Base-by-base conservation (phyloP, 2,329 filamentous ascomycete species). In the Zalaria sp. region DNA sequence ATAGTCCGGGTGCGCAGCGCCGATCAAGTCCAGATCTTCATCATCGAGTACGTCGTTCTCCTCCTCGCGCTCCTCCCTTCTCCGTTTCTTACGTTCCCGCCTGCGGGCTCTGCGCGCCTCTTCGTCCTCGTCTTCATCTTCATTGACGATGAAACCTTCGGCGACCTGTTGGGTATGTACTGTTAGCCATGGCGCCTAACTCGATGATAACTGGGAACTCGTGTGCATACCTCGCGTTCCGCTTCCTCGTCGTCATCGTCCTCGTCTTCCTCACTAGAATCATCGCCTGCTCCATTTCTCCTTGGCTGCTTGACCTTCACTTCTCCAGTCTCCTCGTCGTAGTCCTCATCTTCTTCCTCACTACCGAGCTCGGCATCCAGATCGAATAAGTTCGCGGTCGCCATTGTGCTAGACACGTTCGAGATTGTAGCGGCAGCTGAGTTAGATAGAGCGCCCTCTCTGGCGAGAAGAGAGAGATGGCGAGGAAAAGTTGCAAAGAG, bases 141-240 rank as follows among this genome's bases (percentile, higher is more conserved):
- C 88, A 55, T 93, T 86, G 48, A 93, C 86, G 50, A 98, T 95
- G 65, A 96, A 98, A 26, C 88, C 89, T 67, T 93, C 87, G 40
- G 83, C 83, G 49, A 93, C 75, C 87, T 94, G 43, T 37, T 4
- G 29, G 2, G n/a, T n/a, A 41, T 28, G 26, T 32, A 5, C 28
- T 26, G 37, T 51, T 36, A 46, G 41, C 25, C 34, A 4, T 25
- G 8, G 18, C 9, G 4, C 27, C 7, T 8, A 31, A 11, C 5
- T 3, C 25, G 25, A 37, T 43, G 39, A 42, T 7, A 32, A 5
- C 9, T 29, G 35, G n/a, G 38, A 27, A 26, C 6, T 11, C 27
- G 27, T 29, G 27, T 46, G 54, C 69, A 53, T 65, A 91, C 83
- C 60, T 78, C 81, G 51, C 78, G 75, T 48, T 78, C 81, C 53